phyloP scores from a whole-genome alignment of 805 yeast species.

The Wickerhamiella shivajii region DNA sequence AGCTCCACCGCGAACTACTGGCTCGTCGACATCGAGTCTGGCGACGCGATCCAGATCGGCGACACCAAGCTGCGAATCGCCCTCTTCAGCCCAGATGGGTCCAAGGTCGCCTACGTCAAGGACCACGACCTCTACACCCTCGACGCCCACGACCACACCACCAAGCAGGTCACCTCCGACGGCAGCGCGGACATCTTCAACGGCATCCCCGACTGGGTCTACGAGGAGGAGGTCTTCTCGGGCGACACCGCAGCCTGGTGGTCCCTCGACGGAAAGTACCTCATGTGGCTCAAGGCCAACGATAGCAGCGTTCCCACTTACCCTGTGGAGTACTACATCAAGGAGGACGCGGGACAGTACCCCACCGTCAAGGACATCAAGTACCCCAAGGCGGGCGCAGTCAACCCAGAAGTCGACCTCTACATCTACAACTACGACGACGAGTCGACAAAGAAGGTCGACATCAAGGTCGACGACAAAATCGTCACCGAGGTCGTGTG shows the following conservation, averaged over 20 bases:
- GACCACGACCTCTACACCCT: constrained; percentile 56
- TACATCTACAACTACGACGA: constrained; percentile 30
- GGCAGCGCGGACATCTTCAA: constrained; percentile 62
- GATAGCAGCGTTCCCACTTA: constrained; percentile 62
- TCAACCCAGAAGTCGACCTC: constrained; percentile 54
- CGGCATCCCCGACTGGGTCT: constrained; percentile 91
- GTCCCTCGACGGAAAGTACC: constrained; percentile 58
- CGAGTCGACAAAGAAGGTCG: constrained; percentile 16
- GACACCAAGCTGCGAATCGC: constrained; percentile 35
- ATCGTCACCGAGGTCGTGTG: constrained; percentile 57
- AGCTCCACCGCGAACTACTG: constrained; percentile 50
- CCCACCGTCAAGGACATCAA: constrained; percentile 49
- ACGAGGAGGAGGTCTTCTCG: constrained; percentile 76
- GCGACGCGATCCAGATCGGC: constrained; percentile 23
- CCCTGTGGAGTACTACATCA: constrained; percentile 51
- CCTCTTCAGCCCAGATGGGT: constrained; percentile 62
- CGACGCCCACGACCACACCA: constrained; percentile 16
- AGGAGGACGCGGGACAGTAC: constrained; percentile 30
- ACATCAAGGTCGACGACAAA: constrained; percentile 23
- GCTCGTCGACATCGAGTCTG: constrained; percentile 36
- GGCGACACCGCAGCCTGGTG: constrained; percentile 70
- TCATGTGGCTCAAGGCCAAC: constrained; percentile 53
- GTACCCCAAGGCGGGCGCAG: constrained; percentile 74
- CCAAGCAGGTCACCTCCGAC: constrained; percentile 45
- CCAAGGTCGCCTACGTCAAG: constrained; percentile 46